These are phyloP conservation scores for Dipodascopsis uninucleata DNA, from an alignment of 805 yeast species.

Conservation along the genomic window DNA sequence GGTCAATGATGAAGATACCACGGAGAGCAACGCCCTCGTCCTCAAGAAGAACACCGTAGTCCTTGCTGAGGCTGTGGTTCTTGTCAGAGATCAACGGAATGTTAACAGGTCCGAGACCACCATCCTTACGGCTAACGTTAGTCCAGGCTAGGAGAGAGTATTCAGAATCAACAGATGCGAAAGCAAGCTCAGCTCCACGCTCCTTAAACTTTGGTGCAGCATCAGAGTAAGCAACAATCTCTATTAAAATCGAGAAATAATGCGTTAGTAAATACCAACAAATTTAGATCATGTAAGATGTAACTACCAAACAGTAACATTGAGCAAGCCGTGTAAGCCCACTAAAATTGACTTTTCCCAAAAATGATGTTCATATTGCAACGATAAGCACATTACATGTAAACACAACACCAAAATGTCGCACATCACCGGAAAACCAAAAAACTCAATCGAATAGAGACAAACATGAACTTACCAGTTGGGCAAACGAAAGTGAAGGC, in stretches of 20 bases:
- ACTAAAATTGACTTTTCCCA: no score
- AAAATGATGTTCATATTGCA: no score
- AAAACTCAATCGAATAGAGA: not conserved
- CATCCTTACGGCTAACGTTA: slow-evolving; percentile 91
- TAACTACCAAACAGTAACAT: no score
- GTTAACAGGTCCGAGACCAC: slow-evolving; percentile 95
- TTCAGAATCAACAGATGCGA: slow-evolving; percentile 98
- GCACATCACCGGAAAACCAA: not conserved
- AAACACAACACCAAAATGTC: no score
- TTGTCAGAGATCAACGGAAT: slow-evolving; percentile 95
- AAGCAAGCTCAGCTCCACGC: slow-evolving; percentile 81
- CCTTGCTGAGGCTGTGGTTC: slow-evolving; percentile 90
- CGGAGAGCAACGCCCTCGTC: slow-evolving; percentile 96
- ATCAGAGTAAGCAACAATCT: slow-evolving; percentile 97
- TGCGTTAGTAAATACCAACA: no score
- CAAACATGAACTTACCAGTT: slow-evolving; percentile 51
- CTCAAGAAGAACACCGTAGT: slow-evolving; percentile 95
- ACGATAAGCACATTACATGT: no score
- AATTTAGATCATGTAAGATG: no score
- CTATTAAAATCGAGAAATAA: no score
- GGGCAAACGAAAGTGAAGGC: slow-evolving; percentile 99
- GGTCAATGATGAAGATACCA: slow-evolving; percentile 98
- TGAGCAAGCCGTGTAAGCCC: no score
- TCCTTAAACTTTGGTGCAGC: slow-evolving; percentile 86
- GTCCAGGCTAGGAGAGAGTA: slow-evolving; percentile 98